A percentile compares a stretch with the other conserved stretches of the same genome.
These are phyloP conservation scores for Thalassiosira hispida DNA, from an alignment of 352 stramenopile genomes.

Conservation along the genomic window DNA sequence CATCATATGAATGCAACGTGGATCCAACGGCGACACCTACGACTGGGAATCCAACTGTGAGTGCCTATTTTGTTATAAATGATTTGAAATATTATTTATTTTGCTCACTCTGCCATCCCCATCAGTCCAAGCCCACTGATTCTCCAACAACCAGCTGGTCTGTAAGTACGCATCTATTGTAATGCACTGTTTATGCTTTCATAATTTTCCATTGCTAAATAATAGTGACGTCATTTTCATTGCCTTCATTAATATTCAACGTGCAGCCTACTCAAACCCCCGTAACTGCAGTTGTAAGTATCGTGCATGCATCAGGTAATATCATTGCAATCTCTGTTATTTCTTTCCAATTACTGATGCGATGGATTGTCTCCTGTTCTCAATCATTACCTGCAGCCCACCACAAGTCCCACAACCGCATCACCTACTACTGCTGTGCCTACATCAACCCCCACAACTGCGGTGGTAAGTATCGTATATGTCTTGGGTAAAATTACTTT, in stretches of 20 bases:
- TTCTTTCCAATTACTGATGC: not conserved
- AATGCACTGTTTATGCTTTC: constrained; percentile 1
- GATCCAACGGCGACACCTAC: too few relatives aligned
- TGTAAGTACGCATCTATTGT: constrained; percentile 2
- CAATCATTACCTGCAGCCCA: not conserved
- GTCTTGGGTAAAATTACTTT: not conserved
- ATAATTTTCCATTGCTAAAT: not conserved
- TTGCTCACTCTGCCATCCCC: constrained; percentile 1
- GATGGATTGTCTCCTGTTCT: too few relatives aligned
- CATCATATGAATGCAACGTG: not conserved
- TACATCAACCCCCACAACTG: not conserved
- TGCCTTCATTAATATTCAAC: not conserved
- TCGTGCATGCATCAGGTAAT: not conserved
- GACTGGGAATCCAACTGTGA: not conserved
- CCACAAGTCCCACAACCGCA: constrained; percentile 1
- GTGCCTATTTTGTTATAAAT: constrained; percentile 1
- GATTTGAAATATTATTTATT: not conserved
- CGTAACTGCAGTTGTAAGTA: not conserved
- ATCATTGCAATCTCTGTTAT: not conserved
- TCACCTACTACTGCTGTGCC: not conserved
- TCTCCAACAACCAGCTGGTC: not conserved
- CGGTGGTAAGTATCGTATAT: not conserved
- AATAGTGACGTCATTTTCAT: not conserved
- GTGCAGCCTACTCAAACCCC: not conserved
- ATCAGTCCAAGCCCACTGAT: not conserved